Conservation (phyloP, 1,284 basidiomycete species). For the Xerocomus minutiporus region DNA sequence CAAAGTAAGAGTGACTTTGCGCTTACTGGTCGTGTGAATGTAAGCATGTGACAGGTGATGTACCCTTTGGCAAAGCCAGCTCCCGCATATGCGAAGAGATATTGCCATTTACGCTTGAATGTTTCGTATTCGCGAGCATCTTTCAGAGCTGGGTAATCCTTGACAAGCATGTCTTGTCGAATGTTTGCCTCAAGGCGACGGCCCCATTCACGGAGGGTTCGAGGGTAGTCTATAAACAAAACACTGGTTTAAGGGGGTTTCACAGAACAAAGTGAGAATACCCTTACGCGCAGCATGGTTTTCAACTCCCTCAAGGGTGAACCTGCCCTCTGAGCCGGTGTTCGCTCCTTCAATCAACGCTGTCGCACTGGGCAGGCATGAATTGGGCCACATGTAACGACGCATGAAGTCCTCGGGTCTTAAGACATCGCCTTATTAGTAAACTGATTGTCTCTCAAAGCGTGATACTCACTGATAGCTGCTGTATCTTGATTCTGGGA, state of each 20-base stretch:
- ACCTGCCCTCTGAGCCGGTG: conserved; percentile 60
- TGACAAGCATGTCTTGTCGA: conserved; percentile 50
- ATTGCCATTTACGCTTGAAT: conserved; percentile 75
- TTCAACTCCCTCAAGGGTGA: conserved; percentile 82
- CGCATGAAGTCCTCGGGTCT: conserved; percentile 84
- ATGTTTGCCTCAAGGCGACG: conserved; percentile 64
- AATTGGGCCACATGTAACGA: conserved; percentile 92
- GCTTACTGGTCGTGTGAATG: conserved; percentile 56
- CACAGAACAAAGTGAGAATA: neutral
- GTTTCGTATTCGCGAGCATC: conserved; percentile 52
- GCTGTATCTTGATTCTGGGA: conserved; percentile 74
- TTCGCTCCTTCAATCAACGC: conserved; percentile 65
- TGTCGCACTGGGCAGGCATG: conserved; percentile 79
- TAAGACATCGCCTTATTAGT: conserved; percentile 27
- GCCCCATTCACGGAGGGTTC: conserved; percentile 88
- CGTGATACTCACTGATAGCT: conserved; percentile 55
- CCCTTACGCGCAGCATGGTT: conserved; percentile 76
- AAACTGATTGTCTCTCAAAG: conserved; percentile 1
- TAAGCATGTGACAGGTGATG: conserved; percentile 74
- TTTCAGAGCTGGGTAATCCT: conserved; percentile 53
- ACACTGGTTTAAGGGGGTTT: conserved; percentile 4
- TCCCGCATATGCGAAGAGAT: conserved; percentile 72
- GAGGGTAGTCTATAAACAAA: conserved; percentile 64
- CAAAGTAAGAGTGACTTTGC: neutral
- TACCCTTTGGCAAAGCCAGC: conserved; percentile 73